phyloP scores from a whole-genome alignment of 2,329 filamentous ascomycete species.

The Teratosphaeria zuluensis region DNA sequence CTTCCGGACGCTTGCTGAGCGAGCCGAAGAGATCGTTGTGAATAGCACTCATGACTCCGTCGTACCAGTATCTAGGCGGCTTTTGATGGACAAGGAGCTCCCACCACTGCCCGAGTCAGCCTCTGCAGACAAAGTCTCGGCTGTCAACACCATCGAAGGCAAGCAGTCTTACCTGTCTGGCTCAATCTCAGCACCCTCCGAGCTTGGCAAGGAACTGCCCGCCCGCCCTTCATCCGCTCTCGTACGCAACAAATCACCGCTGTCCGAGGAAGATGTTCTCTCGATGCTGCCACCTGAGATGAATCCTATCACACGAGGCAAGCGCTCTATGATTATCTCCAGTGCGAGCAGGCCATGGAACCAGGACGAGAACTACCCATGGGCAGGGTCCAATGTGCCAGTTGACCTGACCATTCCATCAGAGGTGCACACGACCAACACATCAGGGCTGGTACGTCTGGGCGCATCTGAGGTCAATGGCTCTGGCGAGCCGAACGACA shows the following conservation, averaged over 20 bases:
- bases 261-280: slow-evolving; percentile 23
- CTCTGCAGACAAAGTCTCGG: slow-evolving; percentile 19
- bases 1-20: slow-evolving; percentile 28
- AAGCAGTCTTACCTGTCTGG: slow-evolving; percentile 22
- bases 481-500: slow-evolving; percentile 9
- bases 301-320: slow-evolving; percentile 24
- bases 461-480: slow-evolving; percentile 2
- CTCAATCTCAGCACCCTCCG: slow-evolving; percentile 23
- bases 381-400: slow-evolving; percentile 29
- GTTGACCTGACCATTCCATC: slow-evolving; percentile 32
- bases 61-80: slow-evolving; percentile 9
- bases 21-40: slow-evolving; percentile 27
- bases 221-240: slow-evolving; percentile 21
- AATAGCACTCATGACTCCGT: slow-evolving; percentile 29
- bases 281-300: slow-evolving; percentile 22
- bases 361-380: slow-evolving; percentile 38
- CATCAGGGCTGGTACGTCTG: slow-evolving; percentile 17
- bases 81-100: slow-evolving; percentile 24
- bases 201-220: slow-evolving; percentile 13
- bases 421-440: slow-evolving; percentile 21
- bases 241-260: slow-evolving; percentile 19
- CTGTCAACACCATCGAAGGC: slow-evolving; percentile 11
- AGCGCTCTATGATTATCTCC: slow-evolving; percentile 25
- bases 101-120: slow-evolving; percentile 24
- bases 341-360: slow-evolving; percentile 38